Evolutionary conservation across 2,329 filamentous ascomycete genomes (phyloP), one percentile per base, ranked within the genome.

Genomic region (Geosmithia putterillii): DNA sequence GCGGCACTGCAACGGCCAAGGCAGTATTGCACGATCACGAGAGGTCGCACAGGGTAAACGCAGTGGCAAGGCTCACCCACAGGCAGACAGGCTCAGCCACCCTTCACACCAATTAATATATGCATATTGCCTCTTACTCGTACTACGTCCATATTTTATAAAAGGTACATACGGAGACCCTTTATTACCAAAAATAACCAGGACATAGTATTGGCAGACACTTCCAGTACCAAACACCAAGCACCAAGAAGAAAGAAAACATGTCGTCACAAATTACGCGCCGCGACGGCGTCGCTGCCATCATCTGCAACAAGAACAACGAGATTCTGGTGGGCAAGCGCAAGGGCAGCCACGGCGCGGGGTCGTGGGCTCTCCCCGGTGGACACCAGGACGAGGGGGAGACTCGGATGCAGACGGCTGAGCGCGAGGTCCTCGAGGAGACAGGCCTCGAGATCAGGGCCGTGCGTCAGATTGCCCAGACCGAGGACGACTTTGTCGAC

Each of bases 331-430:
- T 71, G 3, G 70, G 73, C 4, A 64, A 63, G 44, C 65, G 74
- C 12, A 61, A 62, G 43, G 66, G 68, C 2, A 67, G 64, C 42
- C 71, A 73, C 37, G 73, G 73, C 7, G 56, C 59, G 25, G 79
- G 74, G 1, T 79, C 73, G 0, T 77, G 73, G 61, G 79, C 79
- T 41, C 72, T 86, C 14, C 83, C 85, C 0, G 85, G 85, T 19
- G 86, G 85, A 0, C 83, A 90, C 52, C 71, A 89, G 15, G 85
- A 90, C 47, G 73, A 74, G 45, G 73, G 74, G 47, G 85, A 90
- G 55, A 20, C 14, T 7, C 67, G 66, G 2, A 69, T 77, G 25
- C 66, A 76, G 18, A 57, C 60, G 0, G 82, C 83, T 0, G 69
- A 63, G 40, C 72, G 85, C 4, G 85, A 90, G 59, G 66, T 74